Base-by-base conservation (phyloP, 371 early-diverging fungal species). In the Actinomortierella wolfii region DNA sequence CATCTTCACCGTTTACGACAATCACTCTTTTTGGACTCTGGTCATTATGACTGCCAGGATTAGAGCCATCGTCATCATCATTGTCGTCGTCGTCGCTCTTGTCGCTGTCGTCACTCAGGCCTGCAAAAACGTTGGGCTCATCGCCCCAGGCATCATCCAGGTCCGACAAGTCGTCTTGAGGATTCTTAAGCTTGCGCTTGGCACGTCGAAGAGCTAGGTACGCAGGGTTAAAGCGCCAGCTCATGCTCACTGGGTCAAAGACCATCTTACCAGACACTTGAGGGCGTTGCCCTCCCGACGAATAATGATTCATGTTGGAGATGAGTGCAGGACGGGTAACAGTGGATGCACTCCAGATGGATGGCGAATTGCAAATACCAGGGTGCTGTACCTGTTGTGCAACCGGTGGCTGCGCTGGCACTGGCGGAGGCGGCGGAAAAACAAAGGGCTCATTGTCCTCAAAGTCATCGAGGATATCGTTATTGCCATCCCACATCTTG, bases 231-330 rank as follows among this genome's bases (percentile, higher is more conserved):
- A 71, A 34, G 21, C 65, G 47, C 73, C 73, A 71, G 25, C 73
- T 62, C 73, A 71, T 66, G 41, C 56, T 46, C 1, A 24, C 49
- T 0, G 66, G 73, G 20, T 71, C 73, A 54, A 71, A 71, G 7
- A 71, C 54, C 73, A 71, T 71, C 42, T 66, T 71, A n/a, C 73
- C 73, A 0, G 67, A 49, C 2, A 66, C 67, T n/a, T 71, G 73
- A 18, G 62, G 57, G 9, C 63, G 54, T 29, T 61, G 61, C 7
- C 34, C 34, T 4, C 34, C 34, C 34, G 61, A 56, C 17, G 59
- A 55, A 44, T 51, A 48, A n/a, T 66, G 66, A 45, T 40, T 66
- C 57, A 71, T 61, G 43, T 71, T 71, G 5, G 73, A 47, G 51
- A 71, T 71, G 29, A 71, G 23, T 3, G 73, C 73, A 3, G 63